Percentiles rank a stretch among this genome's conserved stretches.
Conservation (phyloP, 116 monocot species). For the Zostera marina region DNA sequence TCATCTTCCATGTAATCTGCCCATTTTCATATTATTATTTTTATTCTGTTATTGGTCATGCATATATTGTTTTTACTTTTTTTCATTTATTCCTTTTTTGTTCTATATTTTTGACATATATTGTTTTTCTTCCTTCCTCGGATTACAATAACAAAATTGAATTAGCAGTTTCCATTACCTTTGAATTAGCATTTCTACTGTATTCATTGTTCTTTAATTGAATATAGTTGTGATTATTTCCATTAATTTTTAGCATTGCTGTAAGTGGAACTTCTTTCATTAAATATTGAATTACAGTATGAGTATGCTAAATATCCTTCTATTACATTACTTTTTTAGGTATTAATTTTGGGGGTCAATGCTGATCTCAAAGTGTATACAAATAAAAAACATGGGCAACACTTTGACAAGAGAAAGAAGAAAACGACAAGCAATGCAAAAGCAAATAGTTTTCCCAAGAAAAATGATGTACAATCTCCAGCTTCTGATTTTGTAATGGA, state of each 20-base stretch:
- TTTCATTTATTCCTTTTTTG: too few relatives aligned
- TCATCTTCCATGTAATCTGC: not conserved
- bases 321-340: constrained; percentile 23
- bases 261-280: not conserved
- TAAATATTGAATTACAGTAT: not conserved
- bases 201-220: too few relatives aligned
- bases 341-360: constrained; percentile 43
- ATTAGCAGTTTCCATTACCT: too few relatives aligned
- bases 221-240: too few relatives aligned
- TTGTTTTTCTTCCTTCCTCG: too few relatives aligned
- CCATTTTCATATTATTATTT: not conserved
- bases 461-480: constrained; percentile 11
- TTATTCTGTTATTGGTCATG: not conserved
- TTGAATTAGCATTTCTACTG: too few relatives aligned
- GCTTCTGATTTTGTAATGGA: constrained; percentile 76
- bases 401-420: constrained; percentile 15
- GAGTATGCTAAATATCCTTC: not conserved
- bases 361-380: constrained; percentile 15
- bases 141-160: too few relatives aligned
- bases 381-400: constrained; percentile 17
- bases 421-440: constrained; percentile 14
- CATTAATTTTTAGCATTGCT: too few relatives aligned
- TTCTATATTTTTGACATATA: too few relatives aligned
- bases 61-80: too few relatives aligned
- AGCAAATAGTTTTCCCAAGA: constrained; percentile 10